Evolutionary conservation across 176 grass and related monocot species (phyloP).

Genomic region (Tuctoria greenei): DNA sequence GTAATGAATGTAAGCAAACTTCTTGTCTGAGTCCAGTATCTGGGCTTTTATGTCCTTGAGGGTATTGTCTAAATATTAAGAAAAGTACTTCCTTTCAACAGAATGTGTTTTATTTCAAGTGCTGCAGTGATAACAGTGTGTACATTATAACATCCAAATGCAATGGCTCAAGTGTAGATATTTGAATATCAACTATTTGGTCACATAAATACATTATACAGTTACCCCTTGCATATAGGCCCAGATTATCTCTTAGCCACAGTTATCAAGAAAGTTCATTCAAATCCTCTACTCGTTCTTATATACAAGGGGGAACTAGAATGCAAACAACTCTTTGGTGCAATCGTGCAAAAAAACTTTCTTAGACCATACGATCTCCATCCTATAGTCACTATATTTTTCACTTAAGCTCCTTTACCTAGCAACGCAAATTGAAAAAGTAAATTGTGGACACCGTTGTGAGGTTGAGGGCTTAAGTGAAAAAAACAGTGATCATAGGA

Average conservation of each 20-base stretch:
- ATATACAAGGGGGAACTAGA: too few species aligned
- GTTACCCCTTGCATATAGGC: not conserved
- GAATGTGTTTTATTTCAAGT: not conserved
- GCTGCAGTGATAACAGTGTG: not conserved
- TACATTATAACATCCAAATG: not conserved
- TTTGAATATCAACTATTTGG: not conserved
- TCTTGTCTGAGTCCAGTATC: not conserved
- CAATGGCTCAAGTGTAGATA: not conserved
- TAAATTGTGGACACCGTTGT: too few species aligned
- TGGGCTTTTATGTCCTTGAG: not conserved
- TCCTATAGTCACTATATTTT: too few species aligned
- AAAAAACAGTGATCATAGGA: too few species aligned
- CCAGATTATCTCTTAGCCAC: not conserved
- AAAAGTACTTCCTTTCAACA: not conserved
- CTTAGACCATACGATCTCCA: too few species aligned
- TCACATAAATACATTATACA: not conserved
- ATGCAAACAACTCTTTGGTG: too few species aligned
- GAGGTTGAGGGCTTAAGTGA: too few species aligned
- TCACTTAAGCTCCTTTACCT: too few species aligned
- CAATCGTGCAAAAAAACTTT: too few species aligned
- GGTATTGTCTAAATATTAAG: not conserved
- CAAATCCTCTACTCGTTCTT: not conserved
- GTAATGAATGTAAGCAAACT: not conserved
- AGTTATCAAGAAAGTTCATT: conserved; percentile 9
- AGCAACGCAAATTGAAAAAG: too few species aligned